Percentiles rank a stretch among this genome's conserved stretches.
Evolutionary conservation across 2,329 filamentous ascomycete genomes (phyloP).

Genomic region (Davidsoniella virescens): DNA sequence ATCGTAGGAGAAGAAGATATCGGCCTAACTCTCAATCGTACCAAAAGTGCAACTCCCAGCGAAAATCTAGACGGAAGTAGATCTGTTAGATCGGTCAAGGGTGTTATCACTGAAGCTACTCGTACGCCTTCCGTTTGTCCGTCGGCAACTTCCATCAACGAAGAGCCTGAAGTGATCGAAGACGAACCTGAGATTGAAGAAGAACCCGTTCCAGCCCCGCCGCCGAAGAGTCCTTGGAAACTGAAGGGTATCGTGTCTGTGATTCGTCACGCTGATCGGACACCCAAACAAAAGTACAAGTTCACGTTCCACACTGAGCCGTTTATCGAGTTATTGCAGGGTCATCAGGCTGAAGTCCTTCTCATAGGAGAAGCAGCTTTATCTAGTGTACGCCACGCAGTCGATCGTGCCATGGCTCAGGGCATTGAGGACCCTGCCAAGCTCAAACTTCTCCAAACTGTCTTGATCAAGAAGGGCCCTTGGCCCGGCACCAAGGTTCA

Average conservation of each 20-base stretch:
- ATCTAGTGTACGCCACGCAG: conserved; percentile 75
- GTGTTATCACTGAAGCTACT: conserved; percentile 1
- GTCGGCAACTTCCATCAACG: conserved; percentile 22
- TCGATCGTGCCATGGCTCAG: conserved; percentile 61
- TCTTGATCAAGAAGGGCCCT: conserved; percentile 77
- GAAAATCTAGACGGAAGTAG: background rate
- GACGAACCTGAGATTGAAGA: conserved; percentile 1
- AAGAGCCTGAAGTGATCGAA: conserved; percentile 15
- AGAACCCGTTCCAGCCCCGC: conserved; percentile 36
- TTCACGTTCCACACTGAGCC: conserved; percentile 96
- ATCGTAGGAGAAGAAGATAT: background rate
- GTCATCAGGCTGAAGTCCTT: conserved; percentile 90
- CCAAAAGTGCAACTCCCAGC: background rate
- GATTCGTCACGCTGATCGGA: conserved; percentile 89
- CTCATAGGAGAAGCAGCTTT: conserved; percentile 83
- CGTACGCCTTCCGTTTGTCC: conserved; percentile 25
- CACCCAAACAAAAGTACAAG: conserved; percentile 98
- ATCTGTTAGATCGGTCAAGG: conserved; percentile 7
- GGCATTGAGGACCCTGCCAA: conserved; percentile 75
- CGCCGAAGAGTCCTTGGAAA: conserved; percentile 91
- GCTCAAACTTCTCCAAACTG: conserved; percentile 69
- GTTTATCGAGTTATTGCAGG: conserved; percentile 86
- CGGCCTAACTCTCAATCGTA: background rate
- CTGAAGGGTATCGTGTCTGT: conserved; percentile 95
- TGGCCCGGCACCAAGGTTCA: conserved; percentile 97